Evolutionary conservation across 2,329 filamentous ascomycete species (phyloP).

Genomic region (Pyricularia pennisetigena): DNA sequence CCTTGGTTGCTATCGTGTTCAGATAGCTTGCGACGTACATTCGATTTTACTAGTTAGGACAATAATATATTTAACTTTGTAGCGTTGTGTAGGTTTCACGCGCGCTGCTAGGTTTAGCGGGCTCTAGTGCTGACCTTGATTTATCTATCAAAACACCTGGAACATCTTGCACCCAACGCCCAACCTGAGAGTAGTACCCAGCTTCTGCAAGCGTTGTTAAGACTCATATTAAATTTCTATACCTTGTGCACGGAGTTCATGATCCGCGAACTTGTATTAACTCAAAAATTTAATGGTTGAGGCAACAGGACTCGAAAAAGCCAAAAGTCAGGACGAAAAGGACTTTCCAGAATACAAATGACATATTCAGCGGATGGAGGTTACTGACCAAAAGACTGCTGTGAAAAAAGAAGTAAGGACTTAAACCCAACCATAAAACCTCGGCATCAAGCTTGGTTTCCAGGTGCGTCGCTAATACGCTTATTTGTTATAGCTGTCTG

Average conservation of each 20-base stretch:
- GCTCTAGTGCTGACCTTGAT: not conserved
- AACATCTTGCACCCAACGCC: not conserved
- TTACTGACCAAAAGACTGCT: not conserved
- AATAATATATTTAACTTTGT: not conserved
- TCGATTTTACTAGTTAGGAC: not conserved
- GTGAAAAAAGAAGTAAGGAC: not conserved
- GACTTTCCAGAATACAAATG: not conserved
- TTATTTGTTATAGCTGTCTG: not conserved
- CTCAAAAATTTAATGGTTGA: not conserved
- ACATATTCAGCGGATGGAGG: not conserved
- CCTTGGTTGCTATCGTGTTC: too few species aligned
- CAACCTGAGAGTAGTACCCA: not conserved
- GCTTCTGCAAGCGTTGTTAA: not conserved
- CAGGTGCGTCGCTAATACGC: not conserved
- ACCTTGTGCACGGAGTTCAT: not conserved
- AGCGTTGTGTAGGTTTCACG: not conserved
- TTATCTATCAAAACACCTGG: not conserved
- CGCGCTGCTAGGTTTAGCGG: not conserved
- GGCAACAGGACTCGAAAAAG: not conserved
- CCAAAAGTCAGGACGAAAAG: not conserved
- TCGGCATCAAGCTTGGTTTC: not conserved
- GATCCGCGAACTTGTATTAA: not conserved
- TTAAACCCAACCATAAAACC: not conserved
- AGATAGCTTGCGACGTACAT: not conserved
- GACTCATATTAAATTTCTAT: not conserved